These are phyloP conservation scores for Ilyonectria destructans DNA, from an alignment of 2,329 filamentous ascomycete genomes.

Conservation along the genomic window DNA sequence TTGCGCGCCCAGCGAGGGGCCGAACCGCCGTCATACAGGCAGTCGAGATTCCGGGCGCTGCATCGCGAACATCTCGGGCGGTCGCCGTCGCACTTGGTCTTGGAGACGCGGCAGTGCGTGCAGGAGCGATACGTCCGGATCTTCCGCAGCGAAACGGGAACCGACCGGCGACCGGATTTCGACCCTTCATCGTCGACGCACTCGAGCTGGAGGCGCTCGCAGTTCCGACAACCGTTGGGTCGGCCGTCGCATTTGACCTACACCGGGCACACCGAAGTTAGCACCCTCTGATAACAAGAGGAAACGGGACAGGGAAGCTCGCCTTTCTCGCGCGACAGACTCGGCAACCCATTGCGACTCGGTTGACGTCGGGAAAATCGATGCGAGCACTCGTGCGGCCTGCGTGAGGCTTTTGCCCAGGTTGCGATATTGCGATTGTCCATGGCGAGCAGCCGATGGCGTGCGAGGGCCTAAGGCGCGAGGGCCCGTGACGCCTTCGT, in stretches of 20 bases:
- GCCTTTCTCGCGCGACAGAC: constrained; percentile 61
- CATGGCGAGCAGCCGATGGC: constrained; percentile 51
- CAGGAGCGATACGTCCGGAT: constrained; percentile 61
- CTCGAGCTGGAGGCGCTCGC: constrained; percentile 60
- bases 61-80: constrained; percentile 59
- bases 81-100: constrained; percentile 61
- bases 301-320: constrained; percentile 22
- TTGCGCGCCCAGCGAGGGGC: constrained; percentile 57
- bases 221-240: constrained; percentile 61
- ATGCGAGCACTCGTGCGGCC: constrained; percentile 35
- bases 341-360: constrained; percentile 57
- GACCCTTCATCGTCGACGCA: constrained; percentile 57
- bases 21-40: constrained; percentile 58
- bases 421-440: constrained; percentile 43
- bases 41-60: constrained; percentile 53
- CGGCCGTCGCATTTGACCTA: constrained; percentile 62
- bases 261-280: constrained; percentile 35
- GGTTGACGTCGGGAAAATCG: constrained; percentile 36
- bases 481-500: constrained; percentile 40
- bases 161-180: constrained; percentile 44
- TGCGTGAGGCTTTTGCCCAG: constrained; percentile 38
- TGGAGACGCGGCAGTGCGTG: constrained; percentile 58
- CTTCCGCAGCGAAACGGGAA: constrained; percentile 54
- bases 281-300: constrained; percentile 24
- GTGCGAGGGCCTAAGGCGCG: constrained; percentile 50